A percentile compares a stretch with the other conserved stretches of the same genome.
Evolutionary conservation across 371 early-diverging fungal species (phyloP).

Genomic region (Choanephora cucurbitarum): DNA sequence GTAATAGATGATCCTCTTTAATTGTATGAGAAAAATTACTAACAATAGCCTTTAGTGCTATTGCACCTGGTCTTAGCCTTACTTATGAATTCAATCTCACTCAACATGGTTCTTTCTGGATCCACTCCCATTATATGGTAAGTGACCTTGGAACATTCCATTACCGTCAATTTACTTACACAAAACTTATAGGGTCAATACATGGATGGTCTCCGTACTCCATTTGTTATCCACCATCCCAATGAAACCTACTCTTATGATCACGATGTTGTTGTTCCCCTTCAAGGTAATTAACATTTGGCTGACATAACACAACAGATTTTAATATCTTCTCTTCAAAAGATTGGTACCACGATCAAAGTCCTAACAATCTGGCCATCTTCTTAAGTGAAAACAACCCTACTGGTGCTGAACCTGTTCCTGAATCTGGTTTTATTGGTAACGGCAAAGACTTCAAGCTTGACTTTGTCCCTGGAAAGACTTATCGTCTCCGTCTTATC

Average conservation of each 20-base stretch:
- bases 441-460: constrained; percentile 46
- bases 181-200: constrained; percentile 60
- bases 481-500: constrained; percentile 83
- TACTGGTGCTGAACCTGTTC: constrained; percentile 68
- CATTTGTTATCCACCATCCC: constrained; percentile 70
- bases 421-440: constrained; percentile 62
- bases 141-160: neutral
- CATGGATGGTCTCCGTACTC: constrained; percentile 79
- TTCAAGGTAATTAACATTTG: constrained; percentile 44
- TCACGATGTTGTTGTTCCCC: constrained; percentile 62
- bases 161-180: neutral
- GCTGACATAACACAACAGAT: neutral
- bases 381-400: constrained; percentile 65
- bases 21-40: neutral
- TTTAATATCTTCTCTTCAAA: constrained; percentile 8
- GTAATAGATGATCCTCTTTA: constrained; percentile 15
- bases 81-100: constrained; percentile 61
- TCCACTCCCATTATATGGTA: constrained; percentile 41
- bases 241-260: constrained; percentile 70
- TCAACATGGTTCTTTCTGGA: constrained; percentile 37
- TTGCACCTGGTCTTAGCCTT: constrained; percentile 49
- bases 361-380: constrained; percentile 33
- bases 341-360: constrained; percentile 72
- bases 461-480: constrained; percentile 71
- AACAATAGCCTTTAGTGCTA: constrained; percentile 19